These are phyloP conservation scores for Huntiella omanensis DNA, from an alignment of 2,329 filamentous ascomycete species.

Conservation along the genomic window DNA sequence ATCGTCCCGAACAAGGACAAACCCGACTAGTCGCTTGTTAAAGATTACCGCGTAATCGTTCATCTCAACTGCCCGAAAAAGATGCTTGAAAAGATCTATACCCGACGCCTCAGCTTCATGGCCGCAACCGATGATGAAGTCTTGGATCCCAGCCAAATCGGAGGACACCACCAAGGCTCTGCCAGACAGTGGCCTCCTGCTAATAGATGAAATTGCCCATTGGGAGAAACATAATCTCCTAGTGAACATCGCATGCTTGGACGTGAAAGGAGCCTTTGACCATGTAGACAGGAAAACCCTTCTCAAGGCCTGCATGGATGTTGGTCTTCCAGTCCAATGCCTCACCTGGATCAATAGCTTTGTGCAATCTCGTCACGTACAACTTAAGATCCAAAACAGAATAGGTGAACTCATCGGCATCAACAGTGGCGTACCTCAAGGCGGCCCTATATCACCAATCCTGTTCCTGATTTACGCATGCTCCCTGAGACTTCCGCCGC, in stretches of 20 bases:
- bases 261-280: background rate
- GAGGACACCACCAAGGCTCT: background rate
- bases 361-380: background rate
- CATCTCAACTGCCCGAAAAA: background rate
- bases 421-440: background rate
- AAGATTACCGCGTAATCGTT: background rate
- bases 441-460: background rate
- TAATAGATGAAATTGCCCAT: background rate
- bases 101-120: background rate
- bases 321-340: background rate
- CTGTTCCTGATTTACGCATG: background rate
- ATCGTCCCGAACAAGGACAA: background rate
- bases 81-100: background rate
- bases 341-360: background rate
- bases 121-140: background rate
- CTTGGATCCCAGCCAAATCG: background rate
- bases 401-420: background rate
- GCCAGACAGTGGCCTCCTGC: background rate
- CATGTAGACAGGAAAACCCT: too few relatives aligned
- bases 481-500: background rate
- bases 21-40: background rate
- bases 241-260: background rate
- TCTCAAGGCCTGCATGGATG: too few relatives aligned
- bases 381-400: background rate
- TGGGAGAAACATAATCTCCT: background rate